These are phyloP conservation scores for Penicillium sp. DNA, from an alignment of 2,329 filamentous ascomycete species.

Conservation along the genomic window DNA sequence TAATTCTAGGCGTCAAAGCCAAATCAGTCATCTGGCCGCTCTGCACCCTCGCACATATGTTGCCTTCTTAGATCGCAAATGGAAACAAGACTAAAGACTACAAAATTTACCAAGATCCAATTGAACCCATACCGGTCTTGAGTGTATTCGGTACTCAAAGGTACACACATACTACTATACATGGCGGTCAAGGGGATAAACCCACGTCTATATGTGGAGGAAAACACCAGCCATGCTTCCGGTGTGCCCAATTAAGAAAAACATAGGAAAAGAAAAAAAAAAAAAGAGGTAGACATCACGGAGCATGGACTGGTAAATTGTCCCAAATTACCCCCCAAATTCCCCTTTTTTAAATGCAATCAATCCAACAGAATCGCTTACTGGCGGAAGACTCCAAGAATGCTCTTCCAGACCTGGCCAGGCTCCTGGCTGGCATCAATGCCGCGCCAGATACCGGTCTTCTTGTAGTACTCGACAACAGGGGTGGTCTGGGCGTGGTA, in stretches of 20 bases:
- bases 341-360: constrained; percentile 53
- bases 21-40: too few species aligned
- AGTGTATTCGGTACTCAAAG: constrained; percentile 19
- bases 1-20: too few species aligned
- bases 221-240: constrained; percentile 15
- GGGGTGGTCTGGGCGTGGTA: constrained; percentile 94
- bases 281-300: constrained; percentile 18
- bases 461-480: constrained; percentile 94
- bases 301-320: constrained; percentile 10
- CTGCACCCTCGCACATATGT: not conserved
- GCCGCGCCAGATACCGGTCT: constrained; percentile 93
- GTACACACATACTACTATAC: constrained; percentile 36
- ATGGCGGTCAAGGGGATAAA: constrained; percentile 23
- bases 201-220: constrained; percentile 24
- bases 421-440: constrained; percentile 96
- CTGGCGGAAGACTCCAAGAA: constrained; percentile 77
- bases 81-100: not conserved
- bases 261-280: constrained; percentile 26
- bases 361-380: constrained; percentile 18
- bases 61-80: not conserved
- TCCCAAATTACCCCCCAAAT: constrained; percentile 7
- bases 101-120: not conserved
- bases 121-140: constrained; percentile 9
- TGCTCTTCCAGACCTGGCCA: constrained; percentile 89
- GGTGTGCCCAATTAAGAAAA: constrained; percentile 15